Evolutionary conservation across 2,329 filamentous ascomycete species (phyloP).

Genomic region (Samsoniella hepiali): DNA sequence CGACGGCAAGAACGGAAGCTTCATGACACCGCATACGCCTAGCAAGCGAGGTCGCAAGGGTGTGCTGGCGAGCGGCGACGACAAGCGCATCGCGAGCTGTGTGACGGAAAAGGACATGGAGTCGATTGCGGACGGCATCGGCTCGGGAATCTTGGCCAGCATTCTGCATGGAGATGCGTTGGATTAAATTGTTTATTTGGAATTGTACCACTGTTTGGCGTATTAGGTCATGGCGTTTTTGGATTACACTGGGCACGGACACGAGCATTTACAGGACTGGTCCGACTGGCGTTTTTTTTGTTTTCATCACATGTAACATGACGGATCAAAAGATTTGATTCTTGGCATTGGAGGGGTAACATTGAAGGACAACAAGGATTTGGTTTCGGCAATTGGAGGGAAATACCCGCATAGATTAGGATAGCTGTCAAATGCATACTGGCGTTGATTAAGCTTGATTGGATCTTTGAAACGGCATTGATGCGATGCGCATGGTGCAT

Average conservation of each 20-base stretch:
- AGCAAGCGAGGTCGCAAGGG: slow-evolving; percentile 66
- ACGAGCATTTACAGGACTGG: background rate
- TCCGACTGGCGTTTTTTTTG: slow-evolving; percentile 1
- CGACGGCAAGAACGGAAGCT: slow-evolving; percentile 67
- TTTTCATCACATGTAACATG: background rate
- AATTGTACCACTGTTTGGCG: background rate
- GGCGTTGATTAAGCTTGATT: background rate
- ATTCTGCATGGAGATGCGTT: slow-evolving; percentile 61
- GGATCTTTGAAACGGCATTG: background rate
- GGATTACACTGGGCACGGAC: background rate
- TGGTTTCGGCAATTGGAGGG: background rate
- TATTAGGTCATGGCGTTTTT: background rate
- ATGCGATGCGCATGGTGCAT: background rate
- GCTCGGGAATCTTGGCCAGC: slow-evolving; percentile 58
- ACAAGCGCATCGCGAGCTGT: slow-evolving; percentile 74
- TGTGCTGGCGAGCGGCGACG: slow-evolving; percentile 58
- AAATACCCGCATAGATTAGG: slow-evolving; percentile 1
- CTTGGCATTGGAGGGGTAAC: background rate
- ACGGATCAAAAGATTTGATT: background rate
- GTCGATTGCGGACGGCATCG: slow-evolving; percentile 62
- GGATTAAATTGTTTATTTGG: slow-evolving; percentile 37
- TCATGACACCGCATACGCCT: slow-evolving; percentile 63
- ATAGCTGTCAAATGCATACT: background rate
- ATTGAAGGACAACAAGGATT: background rate
- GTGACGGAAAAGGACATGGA: slow-evolving; percentile 78